phyloP scores from a whole-genome alignment of 805 yeast genomes.

The Starmerella etchellsii region DNA sequence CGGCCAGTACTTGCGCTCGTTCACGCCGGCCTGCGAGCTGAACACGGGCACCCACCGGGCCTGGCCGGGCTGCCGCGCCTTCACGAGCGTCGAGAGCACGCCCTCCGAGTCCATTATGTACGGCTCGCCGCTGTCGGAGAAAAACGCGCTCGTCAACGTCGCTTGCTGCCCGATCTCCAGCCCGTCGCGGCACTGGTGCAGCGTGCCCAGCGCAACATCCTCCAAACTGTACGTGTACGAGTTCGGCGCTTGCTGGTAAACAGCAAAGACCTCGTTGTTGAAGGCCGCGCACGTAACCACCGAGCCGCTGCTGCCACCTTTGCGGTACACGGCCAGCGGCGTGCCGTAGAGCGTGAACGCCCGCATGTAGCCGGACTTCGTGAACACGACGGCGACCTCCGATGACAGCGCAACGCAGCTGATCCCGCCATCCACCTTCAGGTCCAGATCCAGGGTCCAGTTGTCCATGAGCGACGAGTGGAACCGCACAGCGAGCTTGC shows the following conservation, averaged over 20 bases:
- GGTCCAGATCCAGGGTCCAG: slow-evolving; percentile 41
- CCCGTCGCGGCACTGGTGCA: slow-evolving; percentile 26
- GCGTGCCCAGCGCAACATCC: slow-evolving; percentile 33
- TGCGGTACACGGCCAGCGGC: slow-evolving; percentile 40
- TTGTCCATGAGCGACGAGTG: slow-evolving; percentile 50
- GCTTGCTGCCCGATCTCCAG: slow-evolving; percentile 28
- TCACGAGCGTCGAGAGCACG: slow-evolving; percentile 50
- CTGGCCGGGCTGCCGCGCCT: slow-evolving; percentile 68
- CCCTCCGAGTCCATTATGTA: slow-evolving; percentile 73
- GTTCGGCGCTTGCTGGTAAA: slow-evolving; percentile 31
- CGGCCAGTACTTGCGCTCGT: slow-evolving; percentile 60
- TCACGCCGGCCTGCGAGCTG: slow-evolving; percentile 36
- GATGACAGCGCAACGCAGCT: slow-evolving; percentile 57
- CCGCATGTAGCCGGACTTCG: slow-evolving; percentile 64
- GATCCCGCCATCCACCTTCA: slow-evolving; percentile 30
- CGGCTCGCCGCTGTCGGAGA: slow-evolving; percentile 83
- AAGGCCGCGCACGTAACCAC: slow-evolving; percentile 60
- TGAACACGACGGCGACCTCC: slow-evolving; percentile 50
- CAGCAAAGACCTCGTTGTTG: slow-evolving; percentile 41
- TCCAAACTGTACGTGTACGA: slow-evolving; percentile 37
- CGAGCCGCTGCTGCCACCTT: slow-evolving; percentile 49
- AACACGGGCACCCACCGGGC: slow-evolving; percentile 81
- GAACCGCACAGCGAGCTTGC: slow-evolving; percentile 45
- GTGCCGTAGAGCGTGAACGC: slow-evolving; percentile 61
- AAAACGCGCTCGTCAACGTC: slow-evolving; percentile 55